Base-by-base conservation (phyloP, 2,329 filamentous ascomycete genomes). In the Aspergillus flavus region DNA sequence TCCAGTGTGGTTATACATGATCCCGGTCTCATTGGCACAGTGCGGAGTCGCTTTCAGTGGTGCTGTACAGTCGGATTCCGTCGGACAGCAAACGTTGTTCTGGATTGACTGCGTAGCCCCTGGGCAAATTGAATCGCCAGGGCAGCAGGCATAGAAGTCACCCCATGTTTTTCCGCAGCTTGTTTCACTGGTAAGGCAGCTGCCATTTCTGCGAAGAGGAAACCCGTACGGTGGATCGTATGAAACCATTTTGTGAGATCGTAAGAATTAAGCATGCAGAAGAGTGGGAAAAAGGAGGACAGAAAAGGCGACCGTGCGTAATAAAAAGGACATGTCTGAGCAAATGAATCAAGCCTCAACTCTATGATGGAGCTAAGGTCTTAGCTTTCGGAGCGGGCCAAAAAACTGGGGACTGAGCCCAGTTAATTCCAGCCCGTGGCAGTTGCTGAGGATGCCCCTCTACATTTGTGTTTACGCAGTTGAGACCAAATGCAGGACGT, bases 161-260 rank as follows among this genome's bases (percentile, higher is more conserved):
- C 53, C 58, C 68, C 65, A 70, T n/a, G 70, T 72, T 23, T 36
- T 1, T 3, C 68, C 68, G 41, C 70, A 72, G 59, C 70, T 62
- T 1, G 34, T 23, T 59, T 72, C 70, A 11, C 50, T 60, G 57
- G 6, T 14, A 54, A 66, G 61, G 52, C 70, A 72, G 59, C 61
- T 43, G 36, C 63, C 66, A 26, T 66, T 69, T 34, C 70, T 58
- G 34, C 70, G 70, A 50, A 72, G 48, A 28, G 68, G 54, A 57
- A 68, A 69, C 21, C 68, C 68, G 34, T 58, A 67, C 43, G 65
- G 65, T 32, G 58, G 58, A 36, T 59, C 56, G 45, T 52, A 59
- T 6, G 28, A 48, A 30, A 48, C 41, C 56, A 58, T 58, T 2
- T 9, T 26, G 14, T 16, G 14, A 36, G 14, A 36, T 16, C n/a